These are phyloP conservation scores for Exophiala xenobiotica DNA, from an alignment of 2,329 filamentous ascomycete genomes.

Conservation along the genomic window DNA sequence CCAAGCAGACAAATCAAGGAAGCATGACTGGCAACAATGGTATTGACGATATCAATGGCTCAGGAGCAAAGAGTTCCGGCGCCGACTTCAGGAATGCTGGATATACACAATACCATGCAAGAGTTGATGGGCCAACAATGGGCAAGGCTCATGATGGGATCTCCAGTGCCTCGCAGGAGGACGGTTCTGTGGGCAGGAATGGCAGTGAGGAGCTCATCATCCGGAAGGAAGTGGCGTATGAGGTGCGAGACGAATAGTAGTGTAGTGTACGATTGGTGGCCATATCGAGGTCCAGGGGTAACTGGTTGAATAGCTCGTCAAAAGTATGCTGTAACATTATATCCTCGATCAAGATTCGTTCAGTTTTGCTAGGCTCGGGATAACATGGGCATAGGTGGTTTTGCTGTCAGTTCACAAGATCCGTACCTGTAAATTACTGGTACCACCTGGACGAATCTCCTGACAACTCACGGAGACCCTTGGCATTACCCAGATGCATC, in stretches of 20 bases:
- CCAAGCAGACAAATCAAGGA: slow-evolving; percentile 2
- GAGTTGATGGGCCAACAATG: slow-evolving; percentile 7
- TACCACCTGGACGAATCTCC: too few relatives aligned
- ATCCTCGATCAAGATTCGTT: too few relatives aligned
- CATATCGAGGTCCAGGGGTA: too few relatives aligned
- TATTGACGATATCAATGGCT: background rate
- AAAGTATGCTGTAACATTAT: too few relatives aligned
- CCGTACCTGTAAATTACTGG: too few relatives aligned
- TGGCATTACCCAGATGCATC: too few relatives aligned
- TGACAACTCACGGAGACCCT: too few relatives aligned
- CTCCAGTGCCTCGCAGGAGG: slow-evolving; percentile 18
- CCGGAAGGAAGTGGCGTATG: slow-evolving; percentile 21
- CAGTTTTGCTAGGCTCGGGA: too few relatives aligned
- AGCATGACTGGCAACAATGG: background rate
- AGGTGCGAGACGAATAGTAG: slow-evolving; percentile 16
- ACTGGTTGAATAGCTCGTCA: too few relatives aligned
- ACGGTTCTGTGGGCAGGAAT: slow-evolving; percentile 14
- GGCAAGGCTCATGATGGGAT: slow-evolving; percentile 8
- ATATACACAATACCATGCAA: slow-evolving; percentile 7
- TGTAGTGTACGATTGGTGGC: background rate
- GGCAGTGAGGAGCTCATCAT: slow-evolving; percentile 24
- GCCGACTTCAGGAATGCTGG: background rate
- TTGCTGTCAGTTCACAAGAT: too few relatives aligned
- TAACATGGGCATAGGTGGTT: too few relatives aligned
- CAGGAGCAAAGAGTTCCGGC: slow-evolving; percentile 1